phyloP scores from a whole-genome alignment of 2,329 filamentous ascomycete species.

The Penicillium sp. region DNA sequence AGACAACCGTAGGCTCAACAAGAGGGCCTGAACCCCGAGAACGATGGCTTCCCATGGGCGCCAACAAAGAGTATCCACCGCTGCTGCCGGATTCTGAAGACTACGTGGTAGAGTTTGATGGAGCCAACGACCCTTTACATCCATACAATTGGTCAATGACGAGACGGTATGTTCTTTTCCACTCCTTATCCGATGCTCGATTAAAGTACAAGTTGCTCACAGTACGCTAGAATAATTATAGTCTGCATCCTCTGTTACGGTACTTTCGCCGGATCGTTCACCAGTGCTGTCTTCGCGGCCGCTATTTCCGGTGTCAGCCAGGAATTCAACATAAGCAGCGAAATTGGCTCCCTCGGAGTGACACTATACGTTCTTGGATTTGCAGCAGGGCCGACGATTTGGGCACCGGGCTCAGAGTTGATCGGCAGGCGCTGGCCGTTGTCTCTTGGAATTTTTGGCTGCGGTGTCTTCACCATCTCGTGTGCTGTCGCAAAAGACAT shows the following conservation, averaged over 20 bases:
- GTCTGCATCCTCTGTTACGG: constrained; percentile 10
- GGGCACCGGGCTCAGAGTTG: constrained; percentile 58
- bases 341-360: constrained; percentile 42
- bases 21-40: constrained; percentile 6
- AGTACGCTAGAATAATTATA: neutral
- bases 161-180: constrained; percentile 37
- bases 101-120: constrained; percentile 57
- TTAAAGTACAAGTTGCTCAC: neutral
- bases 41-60: constrained; percentile 29
- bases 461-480: constrained; percentile 43
- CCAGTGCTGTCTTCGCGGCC: constrained; percentile 63
- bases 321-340: constrained; percentile 46
- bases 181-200: neutral
- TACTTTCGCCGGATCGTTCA: constrained; percentile 35
- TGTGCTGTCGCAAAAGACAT: constrained; percentile 39
- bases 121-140: constrained; percentile 49
- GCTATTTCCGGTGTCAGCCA: constrained; percentile 56
- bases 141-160: constrained; percentile 51
- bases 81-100: constrained; percentile 48
- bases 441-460: constrained; percentile 38
- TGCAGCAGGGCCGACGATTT: constrained; percentile 53
- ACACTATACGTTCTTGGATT: constrained; percentile 47
- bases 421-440: constrained; percentile 54
- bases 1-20: constrained; percentile 10
- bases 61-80: constrained; percentile 50